phyloP scores from a whole-genome alignment of 768 basidiomycete genomes.

The Mycena haematopus region DNA sequence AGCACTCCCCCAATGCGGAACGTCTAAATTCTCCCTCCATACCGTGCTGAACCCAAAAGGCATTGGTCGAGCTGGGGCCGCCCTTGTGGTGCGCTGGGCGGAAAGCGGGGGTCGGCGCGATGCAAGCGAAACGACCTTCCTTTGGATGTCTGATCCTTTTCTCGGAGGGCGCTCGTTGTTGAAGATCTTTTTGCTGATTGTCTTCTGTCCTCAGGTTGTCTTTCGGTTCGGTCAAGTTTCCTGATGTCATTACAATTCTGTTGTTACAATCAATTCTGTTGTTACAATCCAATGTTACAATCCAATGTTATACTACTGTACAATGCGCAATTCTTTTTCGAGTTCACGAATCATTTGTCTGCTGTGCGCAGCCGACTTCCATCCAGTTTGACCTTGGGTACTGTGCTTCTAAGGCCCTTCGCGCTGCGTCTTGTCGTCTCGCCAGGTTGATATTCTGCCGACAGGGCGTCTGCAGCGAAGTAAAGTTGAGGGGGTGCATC shows the following conservation, averaged over 20 bases:
- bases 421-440: background rate
- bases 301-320: background rate
- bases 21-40: conserved; percentile 73
- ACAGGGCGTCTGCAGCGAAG: conserved; percentile 34
- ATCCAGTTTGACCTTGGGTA: background rate
- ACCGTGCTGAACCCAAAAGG: conserved; percentile 73
- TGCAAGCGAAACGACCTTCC: conserved; percentile 81
- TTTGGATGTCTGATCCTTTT: conserved; percentile 84
- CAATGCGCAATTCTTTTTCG: background rate
- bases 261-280: background rate
- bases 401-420: background rate
- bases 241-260: background rate
- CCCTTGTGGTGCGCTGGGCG: conserved; percentile 72
- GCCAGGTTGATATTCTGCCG: background rate
- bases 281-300: no score
- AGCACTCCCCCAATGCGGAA: conserved; percentile 79
- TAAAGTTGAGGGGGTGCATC: conserved; percentile 30
- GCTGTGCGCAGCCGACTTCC: background rate
- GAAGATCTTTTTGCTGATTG: conserved; percentile 10
- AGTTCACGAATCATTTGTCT: background rate
- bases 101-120: conserved; percentile 73
- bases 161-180: conserved; percentile 21
- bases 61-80: conserved; percentile 67
- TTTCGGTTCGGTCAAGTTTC: background rate
- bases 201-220: conserved; percentile 3